A percentile compares a stretch with the other conserved stretches of the same genome.
Evolutionary conservation across 176 grass and related monocot species (phyloP).

Genomic region (Zea mays): DNA sequence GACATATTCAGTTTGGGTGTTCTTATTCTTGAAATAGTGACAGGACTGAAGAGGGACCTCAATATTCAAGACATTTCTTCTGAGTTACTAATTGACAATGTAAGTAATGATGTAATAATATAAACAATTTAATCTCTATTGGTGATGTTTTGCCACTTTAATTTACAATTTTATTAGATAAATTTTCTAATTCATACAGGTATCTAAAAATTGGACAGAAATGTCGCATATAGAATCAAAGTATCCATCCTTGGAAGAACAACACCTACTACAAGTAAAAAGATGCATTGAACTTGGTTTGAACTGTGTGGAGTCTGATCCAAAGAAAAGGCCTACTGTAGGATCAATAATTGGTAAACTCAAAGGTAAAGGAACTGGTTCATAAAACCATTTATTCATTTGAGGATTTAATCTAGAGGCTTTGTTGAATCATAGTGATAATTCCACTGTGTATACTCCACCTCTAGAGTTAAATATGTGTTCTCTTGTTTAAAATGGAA

Average conservation of each 20-base stretch:
- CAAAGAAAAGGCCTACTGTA: conserved; percentile 9
- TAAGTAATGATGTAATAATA: not conserved
- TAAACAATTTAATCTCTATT: not conserved
- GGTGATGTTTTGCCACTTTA: not conserved
- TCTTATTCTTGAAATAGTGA: conserved; percentile 35
- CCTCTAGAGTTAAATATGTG: not conserved
- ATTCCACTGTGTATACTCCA: not conserved
- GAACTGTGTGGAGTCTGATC: conserved; percentile 22
- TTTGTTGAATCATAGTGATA: not conserved
- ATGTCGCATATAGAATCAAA: not conserved
- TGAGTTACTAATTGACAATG: conserved; percentile 17
- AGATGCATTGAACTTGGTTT: conserved; percentile 35
- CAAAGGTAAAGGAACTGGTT: not conserved
- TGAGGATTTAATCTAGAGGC: not conserved
- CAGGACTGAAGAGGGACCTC: conserved; percentile 20
- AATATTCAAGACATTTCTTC: conserved; percentile 32
- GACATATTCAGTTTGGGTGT: conserved; percentile 44
- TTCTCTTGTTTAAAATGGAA: not conserved
- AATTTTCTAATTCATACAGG: not conserved
- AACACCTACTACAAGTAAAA: not conserved
- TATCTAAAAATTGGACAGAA: conserved; percentile 6
- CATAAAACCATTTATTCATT: not conserved
- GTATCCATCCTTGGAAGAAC: conserved; percentile 25
- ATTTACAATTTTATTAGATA: not conserved
- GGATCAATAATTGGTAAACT: not conserved